Evolutionary conservation across 2,329 filamentous ascomycete genomes (phyloP).

Genomic region (Zymoseptoria pseudotritici): DNA sequence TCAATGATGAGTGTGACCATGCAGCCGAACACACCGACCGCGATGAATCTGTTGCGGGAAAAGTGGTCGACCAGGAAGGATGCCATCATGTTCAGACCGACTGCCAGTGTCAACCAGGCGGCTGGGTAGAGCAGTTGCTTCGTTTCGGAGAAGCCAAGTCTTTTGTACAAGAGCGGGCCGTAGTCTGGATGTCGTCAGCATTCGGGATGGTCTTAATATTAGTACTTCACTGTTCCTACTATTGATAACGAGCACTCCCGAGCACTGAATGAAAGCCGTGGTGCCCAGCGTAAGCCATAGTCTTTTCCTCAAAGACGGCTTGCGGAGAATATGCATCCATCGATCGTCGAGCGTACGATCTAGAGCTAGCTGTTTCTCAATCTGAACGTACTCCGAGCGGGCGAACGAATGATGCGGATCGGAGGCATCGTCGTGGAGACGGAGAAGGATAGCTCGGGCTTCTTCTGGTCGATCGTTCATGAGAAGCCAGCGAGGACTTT

Average conservation of each 20-base stretch:
- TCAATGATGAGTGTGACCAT: constrained; percentile 14
- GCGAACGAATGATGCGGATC: constrained; percentile 24
- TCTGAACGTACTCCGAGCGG: constrained; percentile 25
- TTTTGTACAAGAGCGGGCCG: constrained; percentile 24
- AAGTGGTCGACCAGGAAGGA: constrained; percentile 21
- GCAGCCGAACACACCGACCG: constrained; percentile 15
- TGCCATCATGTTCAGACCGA: constrained; percentile 21
- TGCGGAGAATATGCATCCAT: constrained; percentile 24
- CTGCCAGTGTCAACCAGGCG: constrained; percentile 25
- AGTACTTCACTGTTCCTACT: neutral
- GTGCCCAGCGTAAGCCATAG: constrained; percentile 22
- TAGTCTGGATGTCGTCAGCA: constrained; percentile 13
- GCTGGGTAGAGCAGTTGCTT: constrained; percentile 26
- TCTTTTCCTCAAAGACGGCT: constrained; percentile 25
- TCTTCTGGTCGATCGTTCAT: constrained; percentile 17
- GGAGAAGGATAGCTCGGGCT: constrained; percentile 16
- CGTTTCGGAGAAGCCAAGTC: constrained; percentile 21
- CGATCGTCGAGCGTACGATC: constrained; percentile 22
- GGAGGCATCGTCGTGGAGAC: constrained; percentile 17
- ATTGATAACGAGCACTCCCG: constrained; percentile 27
- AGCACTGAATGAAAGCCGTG: constrained; percentile 26
- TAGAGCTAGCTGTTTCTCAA: constrained; percentile 24
- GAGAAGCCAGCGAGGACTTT: constrained; percentile 22
- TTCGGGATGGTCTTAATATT: neutral
- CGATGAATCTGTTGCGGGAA: constrained; percentile 12